Evolutionary conservation across 495 filamentous ascomycete species (phyloP).

Genomic region (Aspergillus sclerotiicarbonarius): DNA sequence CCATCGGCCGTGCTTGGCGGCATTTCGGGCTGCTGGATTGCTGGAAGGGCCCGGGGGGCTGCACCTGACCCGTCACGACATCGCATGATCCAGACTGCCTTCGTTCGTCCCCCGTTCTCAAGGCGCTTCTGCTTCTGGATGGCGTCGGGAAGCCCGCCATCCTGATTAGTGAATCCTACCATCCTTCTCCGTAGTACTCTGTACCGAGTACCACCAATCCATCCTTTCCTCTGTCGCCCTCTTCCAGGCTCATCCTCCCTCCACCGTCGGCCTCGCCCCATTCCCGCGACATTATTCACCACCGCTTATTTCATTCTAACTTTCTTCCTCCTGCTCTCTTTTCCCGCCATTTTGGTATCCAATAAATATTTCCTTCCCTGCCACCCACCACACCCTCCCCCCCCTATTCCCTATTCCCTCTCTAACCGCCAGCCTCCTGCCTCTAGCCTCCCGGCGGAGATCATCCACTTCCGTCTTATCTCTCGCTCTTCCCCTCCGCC

Average conservation of each 20-base stretch:
- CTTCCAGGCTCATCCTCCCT: background rate
- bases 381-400: background rate
- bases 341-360: too few species aligned
- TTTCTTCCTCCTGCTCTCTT: too few species aligned
- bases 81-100: constrained; percentile 15
- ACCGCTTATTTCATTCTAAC: background rate
- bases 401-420: constrained; percentile 17
- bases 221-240: background rate
- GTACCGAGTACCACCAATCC: background rate
- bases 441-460: constrained; percentile 14
- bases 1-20: background rate
- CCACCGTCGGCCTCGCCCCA: background rate
- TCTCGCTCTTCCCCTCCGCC: background rate
- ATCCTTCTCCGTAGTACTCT: background rate
- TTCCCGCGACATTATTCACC: background rate
- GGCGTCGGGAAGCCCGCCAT: constrained; percentile 10
- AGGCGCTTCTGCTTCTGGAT: constrained; percentile 7
- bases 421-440: constrained; percentile 14
- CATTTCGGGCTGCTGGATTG: background rate
- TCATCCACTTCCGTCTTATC: constrained; percentile 14
- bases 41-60: background rate
- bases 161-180: background rate
- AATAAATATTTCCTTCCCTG: background rate
- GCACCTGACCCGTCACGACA: constrained; percentile 18
- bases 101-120: background rate